Percentiles rank a stretch among this genome's conserved stretches.
Conservation (phyloP, 2,329 filamentous ascomycete species). For the Alternaria sp. region DNA sequence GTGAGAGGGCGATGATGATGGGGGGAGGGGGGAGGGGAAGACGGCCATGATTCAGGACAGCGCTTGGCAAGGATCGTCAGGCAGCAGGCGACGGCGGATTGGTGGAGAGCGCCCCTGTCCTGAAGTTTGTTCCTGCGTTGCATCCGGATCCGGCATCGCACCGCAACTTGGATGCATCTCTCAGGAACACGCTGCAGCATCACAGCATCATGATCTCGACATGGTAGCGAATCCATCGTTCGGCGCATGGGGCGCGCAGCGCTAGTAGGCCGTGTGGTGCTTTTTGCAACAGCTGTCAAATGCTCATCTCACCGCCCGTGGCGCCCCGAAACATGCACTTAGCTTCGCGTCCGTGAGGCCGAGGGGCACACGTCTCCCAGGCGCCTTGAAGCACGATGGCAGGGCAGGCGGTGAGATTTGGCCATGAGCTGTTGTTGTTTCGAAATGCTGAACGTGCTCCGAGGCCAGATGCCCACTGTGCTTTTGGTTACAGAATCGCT, state of each 20-base stretch:
- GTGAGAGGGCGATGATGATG: constrained; percentile 5
- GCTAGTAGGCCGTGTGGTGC: constrained; percentile 21
- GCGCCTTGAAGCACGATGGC: background rate
- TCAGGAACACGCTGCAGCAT: constrained; percentile 20
- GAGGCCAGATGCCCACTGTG: background rate
- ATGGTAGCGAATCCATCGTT: constrained; percentile 23
- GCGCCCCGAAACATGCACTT: constrained; percentile 11
- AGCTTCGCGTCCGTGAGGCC: constrained; percentile 5
- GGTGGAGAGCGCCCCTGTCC: constrained; percentile 16
- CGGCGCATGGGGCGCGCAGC: constrained; percentile 25
- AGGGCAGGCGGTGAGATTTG: constrained; percentile 16
- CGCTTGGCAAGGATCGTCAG: constrained; percentile 26
- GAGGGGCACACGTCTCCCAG: constrained; percentile 12
- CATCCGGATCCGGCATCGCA: constrained; percentile 22
- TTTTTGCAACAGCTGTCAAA: constrained; percentile 22
- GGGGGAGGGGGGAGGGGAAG: background rate
- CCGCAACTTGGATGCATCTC: constrained; percentile 18
- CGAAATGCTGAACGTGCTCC: constrained; percentile 5
- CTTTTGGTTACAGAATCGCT: constrained; percentile 9
- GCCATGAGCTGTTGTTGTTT: constrained; percentile 6
- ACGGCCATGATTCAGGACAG: constrained; percentile 16
- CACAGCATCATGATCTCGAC: constrained; percentile 18
- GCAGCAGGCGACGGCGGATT: constrained; percentile 20
- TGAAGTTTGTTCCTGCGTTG: constrained; percentile 21
- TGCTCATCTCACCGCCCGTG: constrained; percentile 11